phyloP scores from a whole-genome alignment of 106 monocot species.

The Chionographis japonica region DNA sequence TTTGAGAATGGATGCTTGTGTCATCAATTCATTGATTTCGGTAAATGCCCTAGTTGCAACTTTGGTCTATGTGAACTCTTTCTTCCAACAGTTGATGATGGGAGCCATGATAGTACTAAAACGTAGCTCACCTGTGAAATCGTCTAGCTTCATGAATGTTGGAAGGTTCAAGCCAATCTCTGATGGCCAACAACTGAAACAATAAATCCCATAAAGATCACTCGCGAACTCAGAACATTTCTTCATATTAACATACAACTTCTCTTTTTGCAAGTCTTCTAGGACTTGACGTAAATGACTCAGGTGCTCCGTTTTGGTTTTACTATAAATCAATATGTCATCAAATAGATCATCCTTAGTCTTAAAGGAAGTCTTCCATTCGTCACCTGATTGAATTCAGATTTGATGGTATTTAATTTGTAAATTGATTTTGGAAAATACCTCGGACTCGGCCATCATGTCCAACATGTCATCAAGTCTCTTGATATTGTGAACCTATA shows the following conservation, averaged over 20 bases:
- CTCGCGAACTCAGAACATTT: neutral
- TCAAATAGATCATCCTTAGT: constrained; percentile 1
- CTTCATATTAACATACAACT: neutral
- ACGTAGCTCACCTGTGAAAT: neutral
- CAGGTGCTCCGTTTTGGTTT: neutral
- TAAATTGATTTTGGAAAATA: too few relatives aligned
- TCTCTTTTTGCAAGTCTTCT: neutral
- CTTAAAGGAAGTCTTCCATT: too few relatives aligned
- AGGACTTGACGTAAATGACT: neutral
- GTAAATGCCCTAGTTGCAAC: neutral
- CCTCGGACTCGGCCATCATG: too few relatives aligned
- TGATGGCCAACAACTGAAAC: neutral
- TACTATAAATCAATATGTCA: constrained; percentile 1
- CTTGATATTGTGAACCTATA: too few relatives aligned
- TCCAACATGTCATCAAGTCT: too few relatives aligned
- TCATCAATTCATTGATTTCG: neutral
- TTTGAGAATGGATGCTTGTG: neutral
- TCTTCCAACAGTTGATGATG: neutral
- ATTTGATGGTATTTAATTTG: too few relatives aligned
- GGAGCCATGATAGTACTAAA: constrained; percentile 7
- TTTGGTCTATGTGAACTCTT: neutral
- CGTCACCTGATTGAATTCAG: too few relatives aligned
- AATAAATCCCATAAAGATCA: neutral
- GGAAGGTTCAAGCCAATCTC: neutral
- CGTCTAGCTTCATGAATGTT: neutral